Percentiles rank a stretch among this genome's conserved stretches.
phyloP scores from a whole-genome alignment of 2,329 filamentous ascomycete genomes.

The Fusarium sp. region DNA sequence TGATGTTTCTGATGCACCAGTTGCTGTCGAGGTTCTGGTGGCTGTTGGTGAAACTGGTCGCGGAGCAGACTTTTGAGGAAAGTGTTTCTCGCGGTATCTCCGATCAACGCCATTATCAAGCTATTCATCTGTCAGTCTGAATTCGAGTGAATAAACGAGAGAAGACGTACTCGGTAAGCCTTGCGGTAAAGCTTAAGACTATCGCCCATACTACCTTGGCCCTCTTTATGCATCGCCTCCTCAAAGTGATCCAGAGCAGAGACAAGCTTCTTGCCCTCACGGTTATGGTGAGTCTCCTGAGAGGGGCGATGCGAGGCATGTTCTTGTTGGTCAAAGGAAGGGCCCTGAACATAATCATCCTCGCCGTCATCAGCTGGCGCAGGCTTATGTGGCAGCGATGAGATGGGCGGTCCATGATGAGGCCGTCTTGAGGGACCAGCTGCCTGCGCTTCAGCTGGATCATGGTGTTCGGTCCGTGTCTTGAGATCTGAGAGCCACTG shows the following conservation, averaged over 20 bases:
- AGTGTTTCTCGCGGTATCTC: conserved; percentile 90
- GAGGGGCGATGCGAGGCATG: background rate
- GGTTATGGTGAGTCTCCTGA: conserved; percentile 22
- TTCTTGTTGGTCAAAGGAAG: conserved; percentile 47
- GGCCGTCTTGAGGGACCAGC: conserved; percentile 26
- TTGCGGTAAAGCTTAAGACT: conserved; percentile 88
- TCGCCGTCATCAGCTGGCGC: conserved; percentile 47
- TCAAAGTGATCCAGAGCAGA: conserved; percentile 95
- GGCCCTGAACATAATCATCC: conserved; percentile 48
- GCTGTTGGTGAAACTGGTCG: conserved; percentile 34
- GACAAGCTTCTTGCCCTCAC: conserved; percentile 59
- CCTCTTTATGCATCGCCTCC: conserved; percentile 87
- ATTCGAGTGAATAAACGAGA: too few species aligned
- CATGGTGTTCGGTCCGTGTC: conserved; percentile 47
- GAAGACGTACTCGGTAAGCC: conserved; percentile 75
- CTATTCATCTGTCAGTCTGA: conserved; percentile 53
- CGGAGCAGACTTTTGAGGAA: conserved; percentile 61
- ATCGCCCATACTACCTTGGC: conserved; percentile 84
- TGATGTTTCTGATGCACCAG: conserved; percentile 1
- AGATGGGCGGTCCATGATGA: conserved; percentile 38
- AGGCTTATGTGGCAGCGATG: conserved; percentile 26
- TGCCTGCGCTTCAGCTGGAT: conserved; percentile 12
- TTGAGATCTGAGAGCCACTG: conserved; percentile 86
- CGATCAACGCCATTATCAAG: conserved; percentile 87
- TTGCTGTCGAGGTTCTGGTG: conserved; percentile 13